These are phyloP conservation scores for Podila verticillata DNA, from an alignment of 192 early-diverging fungal species.

Conservation along the genomic window DNA sequence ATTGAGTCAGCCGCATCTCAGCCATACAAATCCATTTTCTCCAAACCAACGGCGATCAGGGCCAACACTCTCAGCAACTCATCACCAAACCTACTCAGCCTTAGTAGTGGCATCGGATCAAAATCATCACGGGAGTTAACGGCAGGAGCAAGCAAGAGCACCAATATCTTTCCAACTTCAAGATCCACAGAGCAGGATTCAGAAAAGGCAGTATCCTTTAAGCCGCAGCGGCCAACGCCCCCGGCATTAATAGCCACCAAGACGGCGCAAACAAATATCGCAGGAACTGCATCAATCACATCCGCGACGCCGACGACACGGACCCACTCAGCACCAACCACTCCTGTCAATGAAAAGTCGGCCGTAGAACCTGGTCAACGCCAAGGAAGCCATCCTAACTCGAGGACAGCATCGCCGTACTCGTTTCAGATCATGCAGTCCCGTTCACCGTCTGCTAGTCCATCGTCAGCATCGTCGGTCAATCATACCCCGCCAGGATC, in stretches of 20 bases:
- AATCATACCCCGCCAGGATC: conserved; percentile 41
- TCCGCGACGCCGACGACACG: neutral
- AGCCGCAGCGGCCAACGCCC: neutral
- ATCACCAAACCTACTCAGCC: neutral
- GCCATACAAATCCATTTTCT: neutral
- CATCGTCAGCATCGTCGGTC: conserved; percentile 21
- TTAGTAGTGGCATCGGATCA: neutral
- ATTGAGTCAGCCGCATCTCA: neutral
- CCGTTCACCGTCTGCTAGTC: conserved; percentile 32
- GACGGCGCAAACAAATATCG: no score
- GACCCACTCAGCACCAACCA: neutral
- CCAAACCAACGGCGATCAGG: conserved; percentile 13
- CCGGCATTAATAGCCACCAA: neutral
- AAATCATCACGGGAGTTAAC: conserved; percentile 16
- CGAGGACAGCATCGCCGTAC: conserved; percentile 39
- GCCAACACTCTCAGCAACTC: conserved; percentile 17
- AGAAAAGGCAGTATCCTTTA: neutral
- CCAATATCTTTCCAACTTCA: conserved; percentile 8
- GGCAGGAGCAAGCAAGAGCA: conserved; percentile 1
- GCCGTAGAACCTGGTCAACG: neutral
- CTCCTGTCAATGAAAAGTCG: neutral
- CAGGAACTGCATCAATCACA: neutral
- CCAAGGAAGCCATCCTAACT: conserved; percentile 20
- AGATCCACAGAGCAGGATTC: neutral
- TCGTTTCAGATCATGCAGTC: conserved; percentile 43